Conservation (phyloP, 352 stramenopile species). For the Pythium myriotylum region DNA sequence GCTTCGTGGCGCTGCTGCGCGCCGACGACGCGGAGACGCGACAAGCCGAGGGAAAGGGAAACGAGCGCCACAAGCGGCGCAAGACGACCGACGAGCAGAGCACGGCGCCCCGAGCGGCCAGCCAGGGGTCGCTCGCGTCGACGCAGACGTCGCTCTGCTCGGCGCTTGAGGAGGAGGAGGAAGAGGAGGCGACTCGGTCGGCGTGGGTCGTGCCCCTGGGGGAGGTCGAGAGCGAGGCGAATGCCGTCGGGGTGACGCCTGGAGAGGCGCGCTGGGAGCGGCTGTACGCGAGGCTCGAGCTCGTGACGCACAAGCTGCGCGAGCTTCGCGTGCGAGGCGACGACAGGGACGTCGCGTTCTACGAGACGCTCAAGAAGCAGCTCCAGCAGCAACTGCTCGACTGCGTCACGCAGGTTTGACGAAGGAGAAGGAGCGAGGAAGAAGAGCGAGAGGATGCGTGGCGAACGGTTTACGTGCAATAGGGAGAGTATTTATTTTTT, state of each 20-base stretch:
- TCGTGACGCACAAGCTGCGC: slow-evolving; percentile 11
- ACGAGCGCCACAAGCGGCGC: background rate
- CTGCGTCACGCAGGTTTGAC: slow-evolving; percentile 15
- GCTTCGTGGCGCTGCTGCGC: slow-evolving; percentile 27
- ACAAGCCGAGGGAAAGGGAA: background rate
- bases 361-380: slow-evolving; percentile 16
- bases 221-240: background rate
- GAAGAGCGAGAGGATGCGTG: too few relatives aligned
- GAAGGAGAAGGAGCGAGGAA: too few relatives aligned
- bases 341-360: slow-evolving; percentile 19
- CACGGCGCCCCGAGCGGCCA: too few relatives aligned
- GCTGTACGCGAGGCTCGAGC: slow-evolving; percentile 14
- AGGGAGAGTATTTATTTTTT: background rate
- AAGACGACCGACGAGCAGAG: too few relatives aligned
- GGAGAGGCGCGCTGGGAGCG: slow-evolving; percentile 12
- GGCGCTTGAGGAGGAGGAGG: too few relatives aligned
- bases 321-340: background rate
- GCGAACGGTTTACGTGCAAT: background rate
- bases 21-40: slow-evolving; percentile 3
- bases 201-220: background rate
- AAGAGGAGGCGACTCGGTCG: background rate
- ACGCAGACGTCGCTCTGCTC: slow-evolving; percentile 1
- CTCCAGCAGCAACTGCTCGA: slow-evolving; percentile 16
- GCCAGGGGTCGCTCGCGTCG: background rate
- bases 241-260: background rate